These are phyloP conservation scores for Taiwanofungus camphoratus DNA, from an alignment of 1,284 basidiomycete genomes.

Conservation along the genomic window DNA sequence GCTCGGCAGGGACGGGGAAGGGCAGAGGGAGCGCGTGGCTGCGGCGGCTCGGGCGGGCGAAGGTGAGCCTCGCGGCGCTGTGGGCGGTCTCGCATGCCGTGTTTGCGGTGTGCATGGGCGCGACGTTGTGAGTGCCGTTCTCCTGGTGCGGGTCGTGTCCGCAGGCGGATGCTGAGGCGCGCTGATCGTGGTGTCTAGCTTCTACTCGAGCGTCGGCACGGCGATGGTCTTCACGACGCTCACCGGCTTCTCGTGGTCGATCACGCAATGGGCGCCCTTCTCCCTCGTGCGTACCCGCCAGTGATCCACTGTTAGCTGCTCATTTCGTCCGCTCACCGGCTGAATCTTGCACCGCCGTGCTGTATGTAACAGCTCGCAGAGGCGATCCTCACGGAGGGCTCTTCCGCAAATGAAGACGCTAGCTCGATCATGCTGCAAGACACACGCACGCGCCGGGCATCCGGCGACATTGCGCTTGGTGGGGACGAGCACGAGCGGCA, in stretches of 20 bases:
- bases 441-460: constrained; percentile 24
- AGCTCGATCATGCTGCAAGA: constrained; percentile 48
- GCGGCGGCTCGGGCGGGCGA: constrained; percentile 30
- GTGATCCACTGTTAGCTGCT: too few species aligned
- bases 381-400: constrained; percentile 57
- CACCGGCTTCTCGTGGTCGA: constrained; percentile 74
- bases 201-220: constrained; percentile 55
- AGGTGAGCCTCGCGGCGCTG: constrained; percentile 57
- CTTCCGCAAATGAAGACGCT: constrained; percentile 33
- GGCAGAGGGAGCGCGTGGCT: constrained; percentile 21
- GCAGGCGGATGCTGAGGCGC: neutral
- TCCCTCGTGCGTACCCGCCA: constrained; percentile 56
- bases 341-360: too few species aligned
- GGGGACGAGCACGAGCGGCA: constrained; percentile 25
- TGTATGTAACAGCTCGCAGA: constrained; percentile 52
- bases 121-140: constrained; percentile 57
- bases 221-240: constrained; percentile 63
- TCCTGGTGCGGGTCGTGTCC: neutral
- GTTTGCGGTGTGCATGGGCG: constrained; percentile 65
- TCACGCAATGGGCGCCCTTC: constrained; percentile 78
- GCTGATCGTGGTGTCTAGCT: too few species aligned
- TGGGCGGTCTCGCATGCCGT: constrained; percentile 75
- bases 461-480: constrained; percentile 15
- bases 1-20: too few species aligned
- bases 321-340: too few species aligned